These are phyloP conservation scores for Gossypium bickii DNA, from an alignment of 345 rosid genomes.

Conservation along the genomic window DNA sequence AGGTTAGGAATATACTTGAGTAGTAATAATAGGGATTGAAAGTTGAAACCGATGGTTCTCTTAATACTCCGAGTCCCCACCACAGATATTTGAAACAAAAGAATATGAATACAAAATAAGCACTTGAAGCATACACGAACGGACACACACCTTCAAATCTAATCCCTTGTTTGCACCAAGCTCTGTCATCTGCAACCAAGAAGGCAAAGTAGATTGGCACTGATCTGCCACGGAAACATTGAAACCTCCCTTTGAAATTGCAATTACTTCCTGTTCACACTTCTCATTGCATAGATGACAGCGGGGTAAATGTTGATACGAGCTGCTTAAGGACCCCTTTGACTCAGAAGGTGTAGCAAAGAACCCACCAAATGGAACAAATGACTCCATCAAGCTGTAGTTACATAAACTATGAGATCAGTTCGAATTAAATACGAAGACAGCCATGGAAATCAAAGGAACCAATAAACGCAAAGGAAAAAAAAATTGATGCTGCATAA, in stretches of 20 bases:
- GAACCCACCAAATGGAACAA: constrained; percentile 90
- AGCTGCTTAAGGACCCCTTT: constrained; percentile 38
- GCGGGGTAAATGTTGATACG: constrained; percentile 28
- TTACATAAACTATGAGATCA: constrained; percentile 12
- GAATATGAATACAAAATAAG: neutral
- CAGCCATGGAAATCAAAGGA: neutral
- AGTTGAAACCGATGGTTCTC: neutral
- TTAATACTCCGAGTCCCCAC: neutral
- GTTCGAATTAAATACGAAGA: neutral
- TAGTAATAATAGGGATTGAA: too few relatives aligned
- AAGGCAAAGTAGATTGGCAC: constrained; percentile 49
- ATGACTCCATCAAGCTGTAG: constrained; percentile 89
- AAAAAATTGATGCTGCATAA: neutral
- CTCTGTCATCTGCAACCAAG: constrained; percentile 75
- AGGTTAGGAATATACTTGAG: too few relatives aligned
- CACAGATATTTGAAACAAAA: neutral
- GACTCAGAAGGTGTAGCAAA: constrained; percentile 62
- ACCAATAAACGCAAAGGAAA: neutral
- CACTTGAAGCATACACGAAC: constrained; percentile 14
- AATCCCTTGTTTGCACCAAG: constrained; percentile 34
- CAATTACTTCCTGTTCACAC: constrained; percentile 42
- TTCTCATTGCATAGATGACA: constrained; percentile 40
- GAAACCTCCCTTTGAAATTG: constrained; percentile 33
- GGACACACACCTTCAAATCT: constrained; percentile 42
- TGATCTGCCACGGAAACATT: constrained; percentile 57